phyloP scores from a whole-genome alignment of 2,329 filamentous ascomycete species.

The Lojkania enalia region DNA sequence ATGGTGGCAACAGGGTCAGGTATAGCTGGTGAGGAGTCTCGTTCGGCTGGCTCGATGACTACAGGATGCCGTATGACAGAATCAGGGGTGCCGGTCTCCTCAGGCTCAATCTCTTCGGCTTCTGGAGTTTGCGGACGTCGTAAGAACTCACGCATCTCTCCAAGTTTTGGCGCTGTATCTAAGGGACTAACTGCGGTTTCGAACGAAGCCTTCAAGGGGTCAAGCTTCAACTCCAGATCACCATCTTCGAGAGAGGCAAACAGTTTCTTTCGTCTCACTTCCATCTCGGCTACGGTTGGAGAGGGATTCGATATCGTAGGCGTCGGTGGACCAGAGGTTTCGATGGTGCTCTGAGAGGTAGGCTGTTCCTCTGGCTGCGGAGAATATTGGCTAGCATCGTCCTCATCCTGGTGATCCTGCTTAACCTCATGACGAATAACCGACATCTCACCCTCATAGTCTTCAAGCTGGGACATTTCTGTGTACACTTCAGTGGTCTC shows the following conservation, averaged over 20 bases:
- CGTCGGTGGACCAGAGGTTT: conserved; percentile 51
- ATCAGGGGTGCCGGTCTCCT: conserved; percentile 75
- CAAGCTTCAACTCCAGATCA: conserved; percentile 59
- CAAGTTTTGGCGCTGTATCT: conserved; percentile 42
- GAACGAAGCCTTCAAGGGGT: conserved; percentile 55
- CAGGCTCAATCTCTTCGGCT: conserved; percentile 54
- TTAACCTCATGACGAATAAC: conserved; percentile 59
- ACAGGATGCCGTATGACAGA: conserved; percentile 85
- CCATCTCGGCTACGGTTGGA: conserved; percentile 33
- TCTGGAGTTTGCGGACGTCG: conserved; percentile 58
- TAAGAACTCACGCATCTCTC: conserved; percentile 44
- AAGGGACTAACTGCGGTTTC: conserved; percentile 33
- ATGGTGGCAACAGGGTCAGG: conserved; percentile 86
- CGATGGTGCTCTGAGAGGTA: conserved; percentile 40
- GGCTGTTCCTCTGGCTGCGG: conserved; percentile 44
- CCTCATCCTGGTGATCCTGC: conserved; percentile 39
- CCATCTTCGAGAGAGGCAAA: conserved; percentile 55
- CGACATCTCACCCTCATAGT: conserved; percentile 53
- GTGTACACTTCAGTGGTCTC: conserved; percentile 63
- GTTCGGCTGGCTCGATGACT: conserved; percentile 36
- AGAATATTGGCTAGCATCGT: conserved; percentile 62
- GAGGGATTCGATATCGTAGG: conserved; percentile 44
- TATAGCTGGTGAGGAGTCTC: conserved; percentile 64
- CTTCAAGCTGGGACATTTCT: conserved; percentile 47
- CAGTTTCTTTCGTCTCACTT: conserved; percentile 45